Evolutionary conservation across 768 basidiomycete species (phyloP), one percentile per base, ranked within the genome.

Genomic region (Fomitopsis serialis): DNA sequence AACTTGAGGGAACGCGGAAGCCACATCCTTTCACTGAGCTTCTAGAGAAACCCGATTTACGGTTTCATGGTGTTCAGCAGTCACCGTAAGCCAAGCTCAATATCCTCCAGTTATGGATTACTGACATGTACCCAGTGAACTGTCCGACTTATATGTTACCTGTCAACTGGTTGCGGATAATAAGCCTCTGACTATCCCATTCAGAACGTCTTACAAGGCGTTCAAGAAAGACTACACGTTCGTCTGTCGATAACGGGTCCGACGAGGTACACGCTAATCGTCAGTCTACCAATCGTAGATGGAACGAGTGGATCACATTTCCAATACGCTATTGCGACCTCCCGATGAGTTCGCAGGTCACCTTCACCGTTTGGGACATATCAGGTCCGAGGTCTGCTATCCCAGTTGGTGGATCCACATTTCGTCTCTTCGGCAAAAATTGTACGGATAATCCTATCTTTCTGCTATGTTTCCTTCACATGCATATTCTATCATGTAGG

Each of bases 341-440:
- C n/a, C 92, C 93, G 0, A 70, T 92, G 45, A 87, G 75, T 66
- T 85, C 93, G 1, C 94, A 97, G 62, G 78, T 99, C 48, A 87
- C 89, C 0, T 89, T 98, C 63, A 98, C 97, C 0, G 87, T 98
- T 7, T 98, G 93, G 90, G 95, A 98, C 64, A 94, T 94, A 54
- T 88, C 84, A 35, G 89, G 90, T 0, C 86, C 92, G 22, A 79
- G 91, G 7, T 74, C 79, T 44, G 84, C 91, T 2, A 76, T 82
- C 17, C 89, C 94, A 6, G 86, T 98, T 3, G 97, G 96, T 27
- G 96, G 95, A 0, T 83, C 93, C 2, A 97, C 93, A 0, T 87
- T 98, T 64, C 77, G 82, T 19, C 62, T 99, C 36, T 99, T 99
- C 68, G 88, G 92, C 13, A 89, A 91, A 80, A 98, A 74, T 87